Conservation (phyloP, 140 eudicot species). For the Oenanthe javanica region DNA sequence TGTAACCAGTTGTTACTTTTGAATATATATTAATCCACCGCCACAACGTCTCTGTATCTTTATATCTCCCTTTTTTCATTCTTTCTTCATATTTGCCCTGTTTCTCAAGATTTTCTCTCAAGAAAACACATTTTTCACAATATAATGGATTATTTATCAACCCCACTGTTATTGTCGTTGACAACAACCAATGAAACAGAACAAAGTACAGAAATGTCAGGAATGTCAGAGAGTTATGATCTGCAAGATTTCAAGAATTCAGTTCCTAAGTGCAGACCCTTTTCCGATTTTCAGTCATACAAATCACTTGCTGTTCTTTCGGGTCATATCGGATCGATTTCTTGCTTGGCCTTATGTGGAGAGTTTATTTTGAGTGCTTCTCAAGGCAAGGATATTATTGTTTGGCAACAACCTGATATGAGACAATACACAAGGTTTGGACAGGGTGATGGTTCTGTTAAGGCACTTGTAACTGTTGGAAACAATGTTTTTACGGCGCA, state of each 20-base stretch:
- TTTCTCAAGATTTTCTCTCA: background rate
- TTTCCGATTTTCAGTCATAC: constrained; percentile 30
- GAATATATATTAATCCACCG: constrained; percentile 8
- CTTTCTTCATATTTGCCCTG: background rate
- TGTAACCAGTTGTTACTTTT: background rate
- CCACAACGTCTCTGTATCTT: background rate
- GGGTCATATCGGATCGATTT: constrained; percentile 70
- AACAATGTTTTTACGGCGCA: constrained; percentile 78
- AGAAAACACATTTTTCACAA: background rate
- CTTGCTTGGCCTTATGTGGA: constrained; percentile 73
- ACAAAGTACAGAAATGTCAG: constrained; percentile 38
- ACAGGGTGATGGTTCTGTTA: constrained; percentile 74
- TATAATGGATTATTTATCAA: constrained; percentile 20
- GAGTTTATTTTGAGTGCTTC: constrained; percentile 87
- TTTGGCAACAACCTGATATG: constrained; percentile 92
- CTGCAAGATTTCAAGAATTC: constrained; percentile 21
- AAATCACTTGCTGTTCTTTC: constrained; percentile 53
- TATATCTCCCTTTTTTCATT: background rate
- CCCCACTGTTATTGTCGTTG: constrained; percentile 34
- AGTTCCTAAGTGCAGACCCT: constrained; percentile 23
- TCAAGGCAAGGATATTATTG: constrained; percentile 80
- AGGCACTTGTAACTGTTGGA: constrained; percentile 62
- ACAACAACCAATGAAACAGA: constrained; percentile 26
- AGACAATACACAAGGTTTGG: constrained; percentile 69
- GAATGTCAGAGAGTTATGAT: constrained; percentile 18